Conservation (phyloP, 371 early-diverging fungal species). For the Choanephora cucurbitarum region DNA sequence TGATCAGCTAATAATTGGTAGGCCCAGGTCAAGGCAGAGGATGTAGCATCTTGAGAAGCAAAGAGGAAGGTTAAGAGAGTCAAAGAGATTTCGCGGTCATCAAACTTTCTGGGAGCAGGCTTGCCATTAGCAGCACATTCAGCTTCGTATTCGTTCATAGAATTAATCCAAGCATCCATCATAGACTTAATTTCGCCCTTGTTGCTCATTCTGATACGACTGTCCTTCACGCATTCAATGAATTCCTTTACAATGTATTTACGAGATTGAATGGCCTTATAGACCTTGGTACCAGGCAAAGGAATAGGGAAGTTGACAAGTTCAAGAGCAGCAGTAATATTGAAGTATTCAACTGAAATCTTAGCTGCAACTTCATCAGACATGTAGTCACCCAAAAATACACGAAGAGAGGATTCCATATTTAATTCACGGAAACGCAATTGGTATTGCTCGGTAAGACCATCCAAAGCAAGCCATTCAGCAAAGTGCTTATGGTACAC, state of each 20-base stretch:
- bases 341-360: slow-evolving; percentile 53
- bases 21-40: slow-evolving; percentile 56
- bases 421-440: slow-evolving; percentile 55
- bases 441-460: slow-evolving; percentile 43
- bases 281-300: slow-evolving; percentile 58
- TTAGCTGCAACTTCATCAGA: slow-evolving; percentile 42
- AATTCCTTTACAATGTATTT: slow-evolving; percentile 55
- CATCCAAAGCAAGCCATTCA: slow-evolving; percentile 47
- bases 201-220: slow-evolving; percentile 43
- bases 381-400: slow-evolving; percentile 54
- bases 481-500: slow-evolving; percentile 49
- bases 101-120: slow-evolving; percentile 47
- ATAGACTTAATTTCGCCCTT: slow-evolving; percentile 40
- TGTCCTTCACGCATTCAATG: slow-evolving; percentile 43
- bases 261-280: slow-evolving; percentile 54
- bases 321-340: slow-evolving; percentile 57
- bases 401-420: slow-evolving; percentile 55
- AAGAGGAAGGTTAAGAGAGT: slow-evolving; percentile 54
- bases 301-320: slow-evolving; percentile 61
- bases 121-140: slow-evolving; percentile 38
- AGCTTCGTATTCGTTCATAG: slow-evolving; percentile 41
- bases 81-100: slow-evolving; percentile 50
- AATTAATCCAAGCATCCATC: slow-evolving; percentile 55
- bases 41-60: slow-evolving; percentile 57
- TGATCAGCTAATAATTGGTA: slow-evolving; percentile 55